phyloP scores from a whole-genome alignment of 2,329 filamentous ascomycete genomes.

The Dactylella cylindrospora region DNA sequence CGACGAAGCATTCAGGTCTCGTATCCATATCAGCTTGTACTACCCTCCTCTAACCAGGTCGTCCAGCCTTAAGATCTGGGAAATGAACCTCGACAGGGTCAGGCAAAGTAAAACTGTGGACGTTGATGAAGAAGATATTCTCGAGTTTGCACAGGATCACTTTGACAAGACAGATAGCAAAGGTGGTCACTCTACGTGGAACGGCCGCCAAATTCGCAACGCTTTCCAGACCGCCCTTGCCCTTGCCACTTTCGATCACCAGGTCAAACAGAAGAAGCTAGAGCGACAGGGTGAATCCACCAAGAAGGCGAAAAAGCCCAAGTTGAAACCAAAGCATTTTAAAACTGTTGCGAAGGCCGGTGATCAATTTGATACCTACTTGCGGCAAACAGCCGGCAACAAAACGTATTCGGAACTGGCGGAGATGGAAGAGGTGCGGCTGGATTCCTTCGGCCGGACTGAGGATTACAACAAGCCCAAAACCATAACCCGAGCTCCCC shows the following conservation, averaged over 20 bases:
- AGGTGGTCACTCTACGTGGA: conserved; percentile 48
- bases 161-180: conserved; percentile 18
- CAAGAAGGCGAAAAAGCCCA: no score
- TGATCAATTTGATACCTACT: no score
- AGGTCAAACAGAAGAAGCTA: neutral
- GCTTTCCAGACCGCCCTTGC: conserved; percentile 56
- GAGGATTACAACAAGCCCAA: no score
- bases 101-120: conserved; percentile 42
- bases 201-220: conserved; percentile 54
- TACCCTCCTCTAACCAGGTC: conserved; percentile 50
- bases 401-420: no score
- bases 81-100: conserved; percentile 46
- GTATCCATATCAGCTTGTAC: conserved; percentile 56
- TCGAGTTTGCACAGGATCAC: conserved; percentile 41
- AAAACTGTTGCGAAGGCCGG: no score
- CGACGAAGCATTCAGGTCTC: conserved; percentile 58
- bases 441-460: no score
- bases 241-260: conserved; percentile 49
- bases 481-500: no score
- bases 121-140: conserved; percentile 47
- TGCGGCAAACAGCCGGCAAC: no score
- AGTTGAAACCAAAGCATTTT: no score
- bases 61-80: conserved; percentile 48
- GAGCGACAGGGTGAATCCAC: no score
- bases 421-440: no score